Base-by-base conservation (phyloP, 2,329 filamentous ascomycete genomes). In the Fusarium pininemorale region DNA sequence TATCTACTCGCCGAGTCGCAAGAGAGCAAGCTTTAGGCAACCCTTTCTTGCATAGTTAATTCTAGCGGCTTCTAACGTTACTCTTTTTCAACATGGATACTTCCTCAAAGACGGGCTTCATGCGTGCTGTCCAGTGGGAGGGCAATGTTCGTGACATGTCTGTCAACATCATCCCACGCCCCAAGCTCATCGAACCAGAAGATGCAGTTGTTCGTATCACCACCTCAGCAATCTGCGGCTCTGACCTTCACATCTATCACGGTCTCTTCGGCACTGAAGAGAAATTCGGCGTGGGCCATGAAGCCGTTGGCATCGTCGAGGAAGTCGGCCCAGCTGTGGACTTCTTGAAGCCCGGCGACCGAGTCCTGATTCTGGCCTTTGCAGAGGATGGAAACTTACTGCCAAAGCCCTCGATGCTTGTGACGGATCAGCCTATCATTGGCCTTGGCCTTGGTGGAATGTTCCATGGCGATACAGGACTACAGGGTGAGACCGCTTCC, bases 91-190 rank as follows among this genome's bases (percentile, higher is more conserved):
- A 30, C 0, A 69, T 63, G 57, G 5, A 26, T 3, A 35, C 4
- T 8, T 16, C n/a, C 3, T 48, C 45, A 6, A 64, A 70, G 11
- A 48, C 45, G 1, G 39, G 58, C 2, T 70, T 70, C 1, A 70
- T 70, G 67, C 67, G 53, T 16, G 57, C 67, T 18, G 65, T 70
- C 3, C 58, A 70, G 11, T 69, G 67, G 65, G 67, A 70, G 20
- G 67, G 67, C 1, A 18, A 70, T 3, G 20, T 70, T n/a, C 50
- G 67, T 14, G 35, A 70, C 18, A 70, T 70, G 67, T 35, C 58
- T 5, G 57, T 69, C 11, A 70, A 70, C 30, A 70, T 70, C 20
- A 35, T 70, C 8, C 67, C 51, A 1, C 28, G 48, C 1, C 69
- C 69, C 15, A 61, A 50, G 37, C 16, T 72, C 12, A 32, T 62